Base-by-base conservation (phyloP, 176 grass and related monocot genomes). In the Luzula sylvatica region DNA sequence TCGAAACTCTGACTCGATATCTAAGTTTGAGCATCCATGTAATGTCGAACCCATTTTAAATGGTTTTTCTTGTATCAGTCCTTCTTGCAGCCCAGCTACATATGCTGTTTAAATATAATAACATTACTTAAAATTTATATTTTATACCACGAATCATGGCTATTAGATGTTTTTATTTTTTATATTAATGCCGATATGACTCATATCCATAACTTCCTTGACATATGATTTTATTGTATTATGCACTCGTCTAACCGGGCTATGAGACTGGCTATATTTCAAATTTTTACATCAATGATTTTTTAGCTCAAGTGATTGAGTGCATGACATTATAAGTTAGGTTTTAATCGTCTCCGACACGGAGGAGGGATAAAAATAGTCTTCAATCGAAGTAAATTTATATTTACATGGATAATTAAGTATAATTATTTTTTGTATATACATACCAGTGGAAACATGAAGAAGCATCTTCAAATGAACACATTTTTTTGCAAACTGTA, bases 361-460 rank as follows among this genome's bases (percentile, higher is more conserved):
- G n/a, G n/a, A n/a, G n/a, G n/a, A n/a, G n/a, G n/a, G n/a, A n/a
- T n/a, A n/a, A n/a, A n/a, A n/a, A n/a, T n/a, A n/a, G n/a, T n/a
- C n/a, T n/a, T n/a, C n/a, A n/a, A n/a, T 22, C 1, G 1, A 4
- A 17, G 7, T 19, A 50, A 3, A 50, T 16, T 4, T 17, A 50
- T 17, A 50, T 50, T 4, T 21, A 50, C 11, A 50, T 17, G 5
- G 3, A 50, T 51, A 22, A 8, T 7, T 19, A 22, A 8, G n/a
- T 51, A 19, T 17, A 22, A 7, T 8, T 0, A 42, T 25, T 18
- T 50, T 32, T 16, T 52, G 8, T 5, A 19, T 19, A 14, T 29
- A 45, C 46, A 52, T 40, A 89, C 85, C 80, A 16, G 82, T 82
- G 32, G 87, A 94, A 6, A 94, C 78, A 62, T 94, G 87, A 56